These are phyloP conservation scores for Cyclotella choctawhatcheeana DNA, from an alignment of 108 stramenopile genomes.

Conservation along the genomic window DNA sequence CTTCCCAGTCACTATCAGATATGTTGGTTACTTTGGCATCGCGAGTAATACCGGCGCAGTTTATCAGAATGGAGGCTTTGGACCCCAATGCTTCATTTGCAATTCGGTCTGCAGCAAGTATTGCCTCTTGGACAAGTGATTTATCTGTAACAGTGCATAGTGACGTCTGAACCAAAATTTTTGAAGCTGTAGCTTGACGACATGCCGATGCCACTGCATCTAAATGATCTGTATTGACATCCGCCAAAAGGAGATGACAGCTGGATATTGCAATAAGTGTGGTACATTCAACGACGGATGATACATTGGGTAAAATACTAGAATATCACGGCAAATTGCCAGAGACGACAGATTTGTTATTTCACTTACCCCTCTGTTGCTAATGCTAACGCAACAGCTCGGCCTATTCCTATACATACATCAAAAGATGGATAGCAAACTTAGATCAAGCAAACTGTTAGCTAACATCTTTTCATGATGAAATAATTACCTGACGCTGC, in stretches of 20 bases:
- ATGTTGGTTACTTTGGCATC: conserved; percentile 62
- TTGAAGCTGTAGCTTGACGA: conserved; percentile 5
- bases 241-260: conserved; percentile 45
- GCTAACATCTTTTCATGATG: background rate
- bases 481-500: conserved; percentile 6
- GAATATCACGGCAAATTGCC: background rate
- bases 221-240: conserved; percentile 29
- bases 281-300: background rate
- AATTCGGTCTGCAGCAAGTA: conserved; percentile 42
- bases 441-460: background rate
- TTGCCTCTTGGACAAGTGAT: conserved; percentile 49
- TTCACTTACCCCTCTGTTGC: conserved; percentile 14
- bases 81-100: conserved; percentile 34
- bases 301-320: too few relatives aligned
- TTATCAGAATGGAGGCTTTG: conserved; percentile 65
- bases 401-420: conserved; percentile 1
- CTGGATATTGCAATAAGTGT: background rate
- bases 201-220: conserved; percentile 28
- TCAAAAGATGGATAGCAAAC: background rate
- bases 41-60: conserved; percentile 82
- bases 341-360: background rate
- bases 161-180: conserved; percentile 27
- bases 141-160: conserved; percentile 62
- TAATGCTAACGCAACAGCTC: conserved; percentile 9
- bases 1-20: conserved; percentile 52